A percentile compares a stretch with the other conserved stretches of the same genome.
phyloP scores from a whole-genome alignment of 2,329 filamentous ascomycete species.

The Stemphylium vesicarium region DNA sequence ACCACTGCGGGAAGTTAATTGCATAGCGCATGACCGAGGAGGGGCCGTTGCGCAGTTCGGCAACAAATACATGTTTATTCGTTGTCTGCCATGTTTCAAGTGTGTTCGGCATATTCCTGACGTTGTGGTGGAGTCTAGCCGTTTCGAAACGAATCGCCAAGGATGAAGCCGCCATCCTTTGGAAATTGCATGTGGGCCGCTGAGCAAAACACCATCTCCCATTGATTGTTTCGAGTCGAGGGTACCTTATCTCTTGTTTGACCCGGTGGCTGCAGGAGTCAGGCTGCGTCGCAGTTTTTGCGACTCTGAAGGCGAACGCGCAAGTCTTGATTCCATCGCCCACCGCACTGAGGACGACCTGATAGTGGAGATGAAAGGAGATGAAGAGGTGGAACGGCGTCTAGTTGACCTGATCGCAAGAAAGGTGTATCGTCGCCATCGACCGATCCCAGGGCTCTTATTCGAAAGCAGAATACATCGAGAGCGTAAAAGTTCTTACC shows the following conservation, averaged over 20 bases:
- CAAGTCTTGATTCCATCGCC: background rate
- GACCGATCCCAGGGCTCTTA: background rate
- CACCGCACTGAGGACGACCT: background rate
- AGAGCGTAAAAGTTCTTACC: background rate
- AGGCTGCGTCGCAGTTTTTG: background rate
- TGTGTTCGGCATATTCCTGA: conserved; percentile 19
- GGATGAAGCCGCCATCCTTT: conserved; percentile 9
- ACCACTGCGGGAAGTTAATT: conserved; percentile 35
- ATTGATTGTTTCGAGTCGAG: background rate
- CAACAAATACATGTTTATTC: conserved; percentile 12
- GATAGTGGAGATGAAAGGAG: background rate
- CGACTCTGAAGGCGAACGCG: background rate
- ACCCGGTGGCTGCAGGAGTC: background rate
- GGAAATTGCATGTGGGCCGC: conserved; percentile 12
- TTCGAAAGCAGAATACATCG: background rate
- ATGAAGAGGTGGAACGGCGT: background rate
- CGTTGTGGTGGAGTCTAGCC: conserved; percentile 17
- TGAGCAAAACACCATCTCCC: conserved; percentile 2
- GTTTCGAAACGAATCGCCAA: conserved; percentile 32
- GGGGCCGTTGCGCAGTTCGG: conserved; percentile 11
- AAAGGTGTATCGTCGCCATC: background rate
- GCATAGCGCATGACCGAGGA: conserved; percentile 21
- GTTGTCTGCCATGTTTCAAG: conserved; percentile 11
- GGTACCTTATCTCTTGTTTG: background rate
- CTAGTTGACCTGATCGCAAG: background rate